Percentiles rank a stretch among this genome's conserved stretches.
phyloP scores from a whole-genome alignment of 1,284 basidiomycete species.

The Ustilago trichophora region DNA sequence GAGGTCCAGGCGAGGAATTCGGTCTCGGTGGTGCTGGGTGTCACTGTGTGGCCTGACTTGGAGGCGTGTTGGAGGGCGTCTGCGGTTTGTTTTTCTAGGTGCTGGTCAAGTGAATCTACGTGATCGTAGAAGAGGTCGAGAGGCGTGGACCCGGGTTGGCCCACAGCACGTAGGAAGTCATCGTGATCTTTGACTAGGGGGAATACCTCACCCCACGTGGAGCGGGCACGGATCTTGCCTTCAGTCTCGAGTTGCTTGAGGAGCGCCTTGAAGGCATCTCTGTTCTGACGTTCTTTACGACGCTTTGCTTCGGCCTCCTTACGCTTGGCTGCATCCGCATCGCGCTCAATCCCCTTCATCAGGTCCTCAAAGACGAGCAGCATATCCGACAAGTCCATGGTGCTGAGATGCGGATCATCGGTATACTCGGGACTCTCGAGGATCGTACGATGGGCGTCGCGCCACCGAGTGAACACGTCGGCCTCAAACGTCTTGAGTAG shows the following conservation, averaged over 20 bases:
- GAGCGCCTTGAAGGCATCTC: conserved; percentile 71
- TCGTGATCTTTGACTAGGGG: conserved; percentile 78
- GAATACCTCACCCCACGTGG: conserved; percentile 90
- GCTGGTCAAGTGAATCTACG: conserved; percentile 85
- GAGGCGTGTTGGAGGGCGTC: conserved; percentile 73
- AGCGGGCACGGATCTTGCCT: conserved; percentile 79
- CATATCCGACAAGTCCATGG: conserved; percentile 59
- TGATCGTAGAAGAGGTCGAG: conserved; percentile 95
- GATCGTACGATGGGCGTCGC: conserved; percentile 61
- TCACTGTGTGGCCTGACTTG: conserved; percentile 71
- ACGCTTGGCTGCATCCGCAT: conserved; percentile 29
- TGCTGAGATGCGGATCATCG: conserved; percentile 44
- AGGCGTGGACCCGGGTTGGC: conserved; percentile 89
- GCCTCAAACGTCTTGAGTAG: conserved; percentile 62
- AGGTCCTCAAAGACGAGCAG: conserved; percentile 61
- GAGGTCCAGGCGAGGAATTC: conserved; percentile 70
- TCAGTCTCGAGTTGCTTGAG: conserved; percentile 75
- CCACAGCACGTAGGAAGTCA: conserved; percentile 85
- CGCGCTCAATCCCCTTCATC: conserved; percentile 55
- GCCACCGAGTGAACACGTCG: conserved; percentile 60
- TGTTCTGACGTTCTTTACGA: conserved; percentile 48
- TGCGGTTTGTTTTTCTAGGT: conserved; percentile 79
- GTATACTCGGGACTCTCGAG: conserved; percentile 58
- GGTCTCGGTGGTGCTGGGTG: conserved; percentile 67
- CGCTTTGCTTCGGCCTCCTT: conserved; percentile 15